Evolutionary conservation across 225 moss, liverwort and hornwort genomes (phyloP), one percentile per base, ranked within the genome.

Genomic region (Bryoerythrophyllum caledonicum): DNA sequence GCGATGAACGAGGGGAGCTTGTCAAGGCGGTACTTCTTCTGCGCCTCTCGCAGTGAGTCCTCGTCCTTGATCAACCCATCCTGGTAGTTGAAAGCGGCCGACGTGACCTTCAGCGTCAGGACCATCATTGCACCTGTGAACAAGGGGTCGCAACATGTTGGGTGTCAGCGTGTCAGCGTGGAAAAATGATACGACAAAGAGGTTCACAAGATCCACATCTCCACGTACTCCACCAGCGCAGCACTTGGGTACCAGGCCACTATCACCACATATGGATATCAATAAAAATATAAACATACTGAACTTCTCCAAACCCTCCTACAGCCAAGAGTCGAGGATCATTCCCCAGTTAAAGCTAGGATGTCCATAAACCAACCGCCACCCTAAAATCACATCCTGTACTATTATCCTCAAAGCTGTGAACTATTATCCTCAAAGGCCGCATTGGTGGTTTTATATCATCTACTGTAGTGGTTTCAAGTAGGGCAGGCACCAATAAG

Each of bases 41-140:
- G 87, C 0, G 86, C 53, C 26, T 83, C 80, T 40, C 89, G 87
- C 35, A 89, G 72, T 1, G 52, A 40, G 11, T 82, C 49, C 52
- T 67, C 77, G 44, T 79, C 79, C 23, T 78, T 61, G 7, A 85
- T 68, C 28, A 59, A 15, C 15, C 88, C 92, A 51, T 92, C 92
- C 74, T 90, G 88, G 68, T 88, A 92, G 60, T 92, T 92, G 68
- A 82, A 90, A 17, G 88, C 85, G 17, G 90, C 88, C 10, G 92
- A 84, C 2, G 84, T 83, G 10, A 90, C 72, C 74, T 92, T 92
- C 49, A 90, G 71, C 3, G 90, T 88, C 44, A 92, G 32, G 63
- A 90, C 90, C 92, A 92, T 92, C 80, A 92, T 88, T 37, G 92
- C 87, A 41, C 87, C 87, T 88, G 75, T 10, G n/a, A n/a, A n/a